Evolutionary conservation across 495 filamentous ascomycete genomes (phyloP).

Genomic region (Aspergillus conjunctus): DNA sequence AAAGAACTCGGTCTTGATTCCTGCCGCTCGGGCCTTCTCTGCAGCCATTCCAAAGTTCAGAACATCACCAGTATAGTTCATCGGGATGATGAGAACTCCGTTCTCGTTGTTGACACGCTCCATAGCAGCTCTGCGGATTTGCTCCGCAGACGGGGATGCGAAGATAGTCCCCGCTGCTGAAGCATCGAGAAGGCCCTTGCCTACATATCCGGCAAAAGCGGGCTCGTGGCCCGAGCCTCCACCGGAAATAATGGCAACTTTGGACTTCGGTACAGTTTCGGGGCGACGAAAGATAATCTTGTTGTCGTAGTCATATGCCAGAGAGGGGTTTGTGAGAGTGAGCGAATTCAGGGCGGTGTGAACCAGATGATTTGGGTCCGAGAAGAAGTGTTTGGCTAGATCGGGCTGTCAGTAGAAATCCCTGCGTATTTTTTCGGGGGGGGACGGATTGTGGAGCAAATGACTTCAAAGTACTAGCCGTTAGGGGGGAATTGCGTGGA

Average conservation of each 20-base stretch:
- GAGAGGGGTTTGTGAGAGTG: constrained; percentile 81
- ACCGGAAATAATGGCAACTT: constrained; percentile 83
- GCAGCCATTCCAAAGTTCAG: constrained; percentile 94
- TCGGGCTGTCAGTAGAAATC: constrained; percentile 18
- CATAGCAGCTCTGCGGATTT: constrained; percentile 77
- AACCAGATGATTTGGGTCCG: constrained; percentile 80
- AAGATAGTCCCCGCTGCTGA: constrained; percentile 94
- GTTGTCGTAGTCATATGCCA: constrained; percentile 76
- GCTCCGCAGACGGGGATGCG: constrained; percentile 82
- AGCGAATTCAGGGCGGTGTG: constrained; percentile 73
- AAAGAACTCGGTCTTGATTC: constrained; percentile 84
- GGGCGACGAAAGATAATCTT: constrained; percentile 86
- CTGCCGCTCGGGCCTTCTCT: constrained; percentile 86
- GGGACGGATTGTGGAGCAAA: constrained; percentile 18
- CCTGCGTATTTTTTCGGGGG: not conserved
- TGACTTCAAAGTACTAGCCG: constrained; percentile 16
- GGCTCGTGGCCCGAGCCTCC: constrained; percentile 95
- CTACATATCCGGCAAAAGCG: constrained; percentile 74
- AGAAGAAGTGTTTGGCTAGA: constrained; percentile 85
- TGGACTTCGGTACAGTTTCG: constrained; percentile 45
- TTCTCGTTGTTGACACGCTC: constrained; percentile 66
- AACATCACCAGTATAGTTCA: constrained; percentile 77
- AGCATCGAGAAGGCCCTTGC: constrained; percentile 76
- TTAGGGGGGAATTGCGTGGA: not conserved
- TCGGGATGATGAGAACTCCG: constrained; percentile 72